phyloP scores from a whole-genome alignment of 306 rosid genomes.

The Rosa lucieae region DNA sequence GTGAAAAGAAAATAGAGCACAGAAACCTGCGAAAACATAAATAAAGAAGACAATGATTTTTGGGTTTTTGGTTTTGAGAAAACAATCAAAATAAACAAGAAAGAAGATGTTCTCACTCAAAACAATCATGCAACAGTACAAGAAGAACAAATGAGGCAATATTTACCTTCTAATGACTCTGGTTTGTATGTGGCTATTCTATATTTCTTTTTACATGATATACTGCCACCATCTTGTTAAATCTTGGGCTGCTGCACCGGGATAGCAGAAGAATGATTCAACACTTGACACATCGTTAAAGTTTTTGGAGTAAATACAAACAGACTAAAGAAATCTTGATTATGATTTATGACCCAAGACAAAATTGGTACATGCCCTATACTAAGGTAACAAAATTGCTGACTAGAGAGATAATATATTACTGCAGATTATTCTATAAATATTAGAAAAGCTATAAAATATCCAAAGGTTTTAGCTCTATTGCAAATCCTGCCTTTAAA shows the following conservation, averaged over 20 bases:
- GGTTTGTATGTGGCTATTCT: slow-evolving; percentile 96
- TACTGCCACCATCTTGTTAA: slow-evolving; percentile 21
- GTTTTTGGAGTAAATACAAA: slow-evolving; percentile 8
- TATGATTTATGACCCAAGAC: too few relatives aligned
- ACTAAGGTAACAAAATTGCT: too few relatives aligned
- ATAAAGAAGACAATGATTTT: too few relatives aligned
- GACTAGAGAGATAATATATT: too few relatives aligned
- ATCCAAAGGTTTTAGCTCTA: neutral
- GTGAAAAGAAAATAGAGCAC: too few relatives aligned
- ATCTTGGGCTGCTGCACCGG: slow-evolving; percentile 43
- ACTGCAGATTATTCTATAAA: neutral
- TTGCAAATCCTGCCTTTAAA: neutral
- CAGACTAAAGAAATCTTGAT: neutral
- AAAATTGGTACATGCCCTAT: too few relatives aligned
- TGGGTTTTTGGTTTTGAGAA: too few relatives aligned
- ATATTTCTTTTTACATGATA: slow-evolving; percentile 56
- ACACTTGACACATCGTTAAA: slow-evolving; percentile 24
- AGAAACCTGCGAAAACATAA: too few relatives aligned
- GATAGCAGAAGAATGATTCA: slow-evolving; percentile 33
- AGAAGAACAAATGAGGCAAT: slow-evolving; percentile 25
- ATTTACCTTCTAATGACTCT: slow-evolving; percentile 74
- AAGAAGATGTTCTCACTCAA: too few relatives aligned
- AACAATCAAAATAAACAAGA: too few relatives aligned
- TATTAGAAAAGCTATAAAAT: neutral
- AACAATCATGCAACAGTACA: too few relatives aligned